These are phyloP conservation scores for Podospora australis DNA, from an alignment of 495 filamentous ascomycete genomes.

Conservation along the genomic window DNA sequence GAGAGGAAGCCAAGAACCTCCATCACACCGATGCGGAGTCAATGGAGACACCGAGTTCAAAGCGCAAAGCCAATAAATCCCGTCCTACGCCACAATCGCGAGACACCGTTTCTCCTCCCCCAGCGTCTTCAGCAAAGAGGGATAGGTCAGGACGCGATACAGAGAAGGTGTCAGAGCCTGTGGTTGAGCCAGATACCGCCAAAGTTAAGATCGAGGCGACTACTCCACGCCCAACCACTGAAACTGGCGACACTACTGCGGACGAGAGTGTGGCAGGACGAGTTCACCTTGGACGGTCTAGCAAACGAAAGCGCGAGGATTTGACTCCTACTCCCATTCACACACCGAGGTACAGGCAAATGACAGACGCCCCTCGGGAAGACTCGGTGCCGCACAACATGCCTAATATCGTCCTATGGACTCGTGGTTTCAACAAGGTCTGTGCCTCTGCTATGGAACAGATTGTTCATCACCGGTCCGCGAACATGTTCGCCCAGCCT, in stretches of 20 bases:
- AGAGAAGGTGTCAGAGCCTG: conserved; percentile 10
- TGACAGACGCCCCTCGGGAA: conserved; percentile 7
- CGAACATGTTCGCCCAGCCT: conserved; percentile 77
- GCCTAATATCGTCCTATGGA: conserved; percentile 58
- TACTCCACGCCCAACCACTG: conserved; percentile 50
- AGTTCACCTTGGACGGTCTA: conserved; percentile 17
- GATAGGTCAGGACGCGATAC: background rate
- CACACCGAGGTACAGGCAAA: conserved; percentile 10
- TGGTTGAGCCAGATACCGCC: conserved; percentile 12
- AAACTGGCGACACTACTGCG: conserved; percentile 44
- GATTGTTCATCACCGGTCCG: conserved; percentile 77
- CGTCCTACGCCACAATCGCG: conserved; percentile 4
- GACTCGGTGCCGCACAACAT: conserved; percentile 14
- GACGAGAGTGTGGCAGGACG: conserved; percentile 34
- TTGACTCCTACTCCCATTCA: conserved; percentile 23
- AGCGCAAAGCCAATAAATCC: conserved; percentile 10
- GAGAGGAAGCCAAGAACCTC: too few species aligned
- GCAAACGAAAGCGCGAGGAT: conserved; percentile 44
- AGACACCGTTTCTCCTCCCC: conserved; percentile 15
- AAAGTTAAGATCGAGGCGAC: conserved; percentile 63
- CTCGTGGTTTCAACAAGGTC: conserved; percentile 71
- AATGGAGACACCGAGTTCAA: conserved; percentile 2
- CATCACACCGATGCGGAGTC: too few species aligned
- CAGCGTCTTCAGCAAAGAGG: background rate
- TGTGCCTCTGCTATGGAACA: conserved; percentile 75